These are phyloP conservation scores for Cyclotella kingstonii DNA, from an alignment of 108 stramenopile species.

Conservation along the genomic window DNA sequence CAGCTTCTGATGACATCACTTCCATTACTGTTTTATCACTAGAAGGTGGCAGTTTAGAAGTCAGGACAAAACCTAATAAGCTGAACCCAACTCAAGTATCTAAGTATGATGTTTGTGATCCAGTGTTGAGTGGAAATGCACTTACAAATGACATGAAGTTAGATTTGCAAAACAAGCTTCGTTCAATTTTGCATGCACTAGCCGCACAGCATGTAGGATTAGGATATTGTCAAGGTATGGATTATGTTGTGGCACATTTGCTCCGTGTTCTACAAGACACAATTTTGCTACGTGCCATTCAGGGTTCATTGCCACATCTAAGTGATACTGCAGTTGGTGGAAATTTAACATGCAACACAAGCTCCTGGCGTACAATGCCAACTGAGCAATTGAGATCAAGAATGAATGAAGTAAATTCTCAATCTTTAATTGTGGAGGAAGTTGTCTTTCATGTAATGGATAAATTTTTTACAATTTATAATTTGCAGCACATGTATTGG, in stretches of 20 bases:
- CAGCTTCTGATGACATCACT: slow-evolving; percentile 6
- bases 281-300: slow-evolving; percentile 58
- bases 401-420: slow-evolving; percentile 41
- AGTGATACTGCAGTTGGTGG: slow-evolving; percentile 12
- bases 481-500: slow-evolving; percentile 85
- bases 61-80: slow-evolving; percentile 15
- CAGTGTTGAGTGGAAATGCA: slow-evolving; percentile 73
- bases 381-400: slow-evolving; percentile 27
- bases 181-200: slow-evolving; percentile 75
- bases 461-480: slow-evolving; percentile 75
- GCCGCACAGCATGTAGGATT: slow-evolving; percentile 77
- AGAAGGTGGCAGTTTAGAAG: slow-evolving; percentile 15
- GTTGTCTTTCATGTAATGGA: slow-evolving; percentile 77
- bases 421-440: slow-evolving; percentile 75
- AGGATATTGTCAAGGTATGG: slow-evolving; percentile 91
- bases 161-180: slow-evolving; percentile 74
- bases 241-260: slow-evolving; percentile 87
- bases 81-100: slow-evolving; percentile 13
- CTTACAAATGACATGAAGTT: slow-evolving; percentile 75
- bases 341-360: not conserved
- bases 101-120: slow-evolving; percentile 47
- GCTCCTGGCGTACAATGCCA: slow-evolving; percentile 36
- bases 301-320: slow-evolving; percentile 48
- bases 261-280: slow-evolving; percentile 86
- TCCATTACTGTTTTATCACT: slow-evolving; percentile 14